phyloP scores from a whole-genome alignment of 441 rosid species.

The Mallotus japonicus region DNA sequence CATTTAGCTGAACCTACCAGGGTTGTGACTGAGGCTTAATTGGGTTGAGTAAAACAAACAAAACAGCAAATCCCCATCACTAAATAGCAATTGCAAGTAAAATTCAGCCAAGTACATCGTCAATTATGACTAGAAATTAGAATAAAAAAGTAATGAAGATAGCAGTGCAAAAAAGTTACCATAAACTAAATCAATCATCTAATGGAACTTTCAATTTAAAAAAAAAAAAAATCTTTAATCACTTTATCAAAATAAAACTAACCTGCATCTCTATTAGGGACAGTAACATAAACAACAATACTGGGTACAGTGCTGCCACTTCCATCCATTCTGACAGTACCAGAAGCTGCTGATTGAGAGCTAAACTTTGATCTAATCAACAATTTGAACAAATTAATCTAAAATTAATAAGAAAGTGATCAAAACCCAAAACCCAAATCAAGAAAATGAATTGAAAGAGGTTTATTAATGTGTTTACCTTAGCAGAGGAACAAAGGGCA shows the following conservation, averaged over 20 bases:
- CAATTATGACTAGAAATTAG: neutral
- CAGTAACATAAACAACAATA: slow-evolving; percentile 12
- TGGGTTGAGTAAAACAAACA: no score
- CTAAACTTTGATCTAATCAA: slow-evolving; percentile 54
- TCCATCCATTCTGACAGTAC: slow-evolving; percentile 57
- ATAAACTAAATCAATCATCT: no score
- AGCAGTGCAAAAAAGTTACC: neutral
- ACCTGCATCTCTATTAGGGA: slow-evolving; percentile 62
- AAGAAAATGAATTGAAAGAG: neutral
- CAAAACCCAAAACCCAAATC: neutral
- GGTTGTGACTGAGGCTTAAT: no score
- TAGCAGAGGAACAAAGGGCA: slow-evolving; percentile 42
- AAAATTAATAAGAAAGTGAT: neutral
- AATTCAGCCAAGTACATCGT: neutral
- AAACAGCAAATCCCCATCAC: neutral
- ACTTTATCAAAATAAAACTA: neutral
- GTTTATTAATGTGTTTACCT: slow-evolving; percentile 29
- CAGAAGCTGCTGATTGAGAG: slow-evolving; percentile 26
- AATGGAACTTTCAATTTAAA: neutral
- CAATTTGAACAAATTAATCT: neutral
- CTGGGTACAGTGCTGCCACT: slow-evolving; percentile 48
- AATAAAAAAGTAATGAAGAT: neutral
- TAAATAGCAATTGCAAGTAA: neutral
- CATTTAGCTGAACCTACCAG: no score
- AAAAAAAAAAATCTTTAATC: no score